phyloP scores from a whole-genome alignment of 768 basidiomycete genomes.

The Boletus subparvulus region DNA sequence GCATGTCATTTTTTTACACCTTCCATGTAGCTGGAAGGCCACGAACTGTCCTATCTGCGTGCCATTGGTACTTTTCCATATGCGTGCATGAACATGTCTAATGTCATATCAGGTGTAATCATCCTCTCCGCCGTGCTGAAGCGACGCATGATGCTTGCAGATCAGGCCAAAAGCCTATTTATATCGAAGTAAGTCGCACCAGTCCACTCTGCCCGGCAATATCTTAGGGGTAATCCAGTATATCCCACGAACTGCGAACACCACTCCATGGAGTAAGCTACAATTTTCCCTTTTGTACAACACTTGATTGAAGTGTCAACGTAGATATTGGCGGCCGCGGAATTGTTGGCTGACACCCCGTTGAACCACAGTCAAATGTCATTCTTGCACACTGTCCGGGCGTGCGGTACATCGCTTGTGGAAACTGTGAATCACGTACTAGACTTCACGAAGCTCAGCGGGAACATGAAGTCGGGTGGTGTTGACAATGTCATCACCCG shows the following conservation, averaged over 20 bases:
- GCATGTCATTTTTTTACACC: constrained; percentile 5
- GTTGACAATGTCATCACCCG: constrained; percentile 73
- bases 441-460: constrained; percentile 93
- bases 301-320: background rate
- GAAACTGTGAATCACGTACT: constrained; percentile 97
- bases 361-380: constrained; percentile 80
- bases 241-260: constrained; percentile 88
- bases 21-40: constrained; percentile 70
- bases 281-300: background rate
- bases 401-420: constrained; percentile 91
- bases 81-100: background rate
- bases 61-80: constrained; percentile 63
- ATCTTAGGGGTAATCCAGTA: constrained; percentile 45
- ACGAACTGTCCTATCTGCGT: constrained; percentile 86
- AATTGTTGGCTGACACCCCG: constrained; percentile 82
- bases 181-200: constrained; percentile 72
- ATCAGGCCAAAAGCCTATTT: constrained; percentile 90
- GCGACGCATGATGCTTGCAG: constrained; percentile 88
- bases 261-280: constrained; percentile 80
- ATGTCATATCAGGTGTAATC: constrained; percentile 62
- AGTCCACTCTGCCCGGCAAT: background rate
- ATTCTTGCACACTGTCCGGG: constrained; percentile 90
- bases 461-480: constrained; percentile 75
- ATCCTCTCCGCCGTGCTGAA: constrained; percentile 92
- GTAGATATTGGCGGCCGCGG: constrained; percentile 87